Base-by-base conservation (phyloP, 2,329 filamentous ascomycete species). In the Penicillium hesseltinei region DNA sequence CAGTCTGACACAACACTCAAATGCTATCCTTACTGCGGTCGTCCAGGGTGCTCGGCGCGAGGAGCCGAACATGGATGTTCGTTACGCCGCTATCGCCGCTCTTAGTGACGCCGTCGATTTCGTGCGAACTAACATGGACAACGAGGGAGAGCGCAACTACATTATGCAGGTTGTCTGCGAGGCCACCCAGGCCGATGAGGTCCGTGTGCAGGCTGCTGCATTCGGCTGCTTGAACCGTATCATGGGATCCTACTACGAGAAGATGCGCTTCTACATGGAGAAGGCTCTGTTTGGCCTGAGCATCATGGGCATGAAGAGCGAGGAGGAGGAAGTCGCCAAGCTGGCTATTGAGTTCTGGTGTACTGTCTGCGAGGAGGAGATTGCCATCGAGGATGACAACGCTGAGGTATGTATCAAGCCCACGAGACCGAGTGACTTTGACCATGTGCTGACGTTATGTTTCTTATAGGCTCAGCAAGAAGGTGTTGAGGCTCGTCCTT, bases 181-280 rank as follows among this genome's bases (percentile, higher is more conserved):
- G 81, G 94, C 94, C 68, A 99, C 94, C 54, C 94, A 99, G 80
- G 92, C 93, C 67, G 83, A 89, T 1, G 94, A 99, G 76, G 85
- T 84, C 58, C 86, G 92, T 72, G 95, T 99, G 75, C 92, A 97
- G 78, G 91, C 96, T 74, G 92, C 92, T 60, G 91, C 94, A 43
- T 99, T 97, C 74, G 94, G 94, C 69, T 97, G 94, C 76, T 81
- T 99, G 66, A 99, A 99, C 84, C 88, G 94, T 71, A 97, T 99
- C 77, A 99, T 99, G 94, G 90, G 85, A 60, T 85, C 97, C 62
- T 99, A 99, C 83, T 99, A 99, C 76, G 94, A 99, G 71, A 95
- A 97, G 81, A 99, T 99, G 94, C 89, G 92, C 70, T 99, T 97
- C 79, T 99, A 99, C 81, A 99, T 99, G 94, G 94, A 99, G 83